A percentile compares a stretch with the other conserved stretches of the same genome.
phyloP scores from a whole-genome alignment of 2,329 filamentous ascomycete species.

The Ascochyta viciae-villosae region DNA sequence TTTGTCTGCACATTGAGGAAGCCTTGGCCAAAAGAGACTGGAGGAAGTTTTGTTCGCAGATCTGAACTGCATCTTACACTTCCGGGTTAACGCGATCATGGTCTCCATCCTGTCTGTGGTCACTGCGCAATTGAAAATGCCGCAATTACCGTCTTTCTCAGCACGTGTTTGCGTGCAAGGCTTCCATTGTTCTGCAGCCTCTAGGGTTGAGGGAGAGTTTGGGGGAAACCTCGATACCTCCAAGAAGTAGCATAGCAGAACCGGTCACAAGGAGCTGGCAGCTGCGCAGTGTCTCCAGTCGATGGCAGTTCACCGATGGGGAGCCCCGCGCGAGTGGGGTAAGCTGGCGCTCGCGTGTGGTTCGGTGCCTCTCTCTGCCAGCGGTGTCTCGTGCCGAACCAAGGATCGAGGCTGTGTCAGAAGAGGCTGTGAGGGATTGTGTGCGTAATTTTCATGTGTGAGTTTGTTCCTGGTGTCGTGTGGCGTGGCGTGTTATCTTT shows the following conservation, averaged over 20 bases:
- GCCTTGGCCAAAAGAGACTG: not conserved
- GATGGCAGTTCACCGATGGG: slow-evolving; percentile 7
- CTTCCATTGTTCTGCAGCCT: too few relatives aligned
- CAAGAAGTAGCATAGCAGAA: not conserved
- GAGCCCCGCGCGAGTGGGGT: slow-evolving; percentile 16
- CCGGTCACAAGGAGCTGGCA: not conserved
- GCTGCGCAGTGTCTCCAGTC: not conserved
- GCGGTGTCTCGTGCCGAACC: slow-evolving; percentile 8
- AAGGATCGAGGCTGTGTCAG: slow-evolving; percentile 1
- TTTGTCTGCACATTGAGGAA: too few relatives aligned
- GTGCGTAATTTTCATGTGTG: slow-evolving; percentile 7
- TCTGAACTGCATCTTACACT: slow-evolving; percentile 38
- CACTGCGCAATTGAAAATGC: slow-evolving; percentile 4
- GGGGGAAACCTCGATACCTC: not conserved
- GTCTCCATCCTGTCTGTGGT: not conserved
- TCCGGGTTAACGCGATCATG: slow-evolving; percentile 1
- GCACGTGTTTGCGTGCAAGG: not conserved
- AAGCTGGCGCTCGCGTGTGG: slow-evolving; percentile 6
- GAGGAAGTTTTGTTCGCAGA: slow-evolving; percentile 10
- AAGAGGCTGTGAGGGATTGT: not conserved
- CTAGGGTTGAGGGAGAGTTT: not conserved
- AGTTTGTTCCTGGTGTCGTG: slow-evolving; percentile 4
- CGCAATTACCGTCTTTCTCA: not conserved
- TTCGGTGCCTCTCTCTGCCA: not conserved
- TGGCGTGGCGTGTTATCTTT: slow-evolving; percentile 16